phyloP scores from a whole-genome alignment of 75 land plant species.

The Pinus taeda region DNA sequence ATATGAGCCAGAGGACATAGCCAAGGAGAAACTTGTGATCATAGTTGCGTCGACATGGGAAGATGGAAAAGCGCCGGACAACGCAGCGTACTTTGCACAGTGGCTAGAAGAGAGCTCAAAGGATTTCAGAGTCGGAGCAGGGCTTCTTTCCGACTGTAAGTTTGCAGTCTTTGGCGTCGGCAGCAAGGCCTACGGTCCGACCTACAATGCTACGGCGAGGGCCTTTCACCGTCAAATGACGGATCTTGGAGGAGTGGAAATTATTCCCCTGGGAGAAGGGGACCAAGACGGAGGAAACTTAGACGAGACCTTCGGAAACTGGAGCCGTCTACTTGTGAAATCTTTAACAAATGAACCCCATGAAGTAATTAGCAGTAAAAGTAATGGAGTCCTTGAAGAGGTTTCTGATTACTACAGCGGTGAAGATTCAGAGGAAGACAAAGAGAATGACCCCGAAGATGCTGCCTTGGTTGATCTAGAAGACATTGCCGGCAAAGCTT shows the following conservation, averaged over 20 bases:
- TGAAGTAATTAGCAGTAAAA: constrained; percentile 10
- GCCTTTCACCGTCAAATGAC: constrained; percentile 45
- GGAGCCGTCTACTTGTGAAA: constrained; percentile 49
- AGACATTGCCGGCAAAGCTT: constrained; percentile 82
- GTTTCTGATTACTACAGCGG: constrained; percentile 15
- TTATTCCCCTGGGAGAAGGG: constrained; percentile 58
- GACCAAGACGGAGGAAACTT: constrained; percentile 72
- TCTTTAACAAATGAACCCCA: constrained; percentile 20
- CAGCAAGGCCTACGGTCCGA: constrained; percentile 59
- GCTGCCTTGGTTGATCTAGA: constrained; percentile 69
- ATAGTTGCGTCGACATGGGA: constrained; percentile 88
- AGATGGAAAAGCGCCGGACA: constrained; percentile 62
- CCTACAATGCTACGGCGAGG: constrained; percentile 61
- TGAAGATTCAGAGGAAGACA: constrained; percentile 25
- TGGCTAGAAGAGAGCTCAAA: constrained; percentile 83
- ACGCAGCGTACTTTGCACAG: constrained; percentile 51
- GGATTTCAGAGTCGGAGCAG: constrained; percentile 82
- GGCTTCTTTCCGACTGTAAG: constrained; percentile 44
- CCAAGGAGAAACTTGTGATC: constrained; percentile 64
- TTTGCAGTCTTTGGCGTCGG: constrained; percentile 95
- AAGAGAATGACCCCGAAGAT: constrained; percentile 37
- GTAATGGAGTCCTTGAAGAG: not conserved
- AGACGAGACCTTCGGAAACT: constrained; percentile 55
- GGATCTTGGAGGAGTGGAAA: constrained; percentile 57
- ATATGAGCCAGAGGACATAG: constrained; percentile 90